Base-by-base conservation (phyloP, 1,139 yeast species). In the Hyphopichia wangnamkhiaoensis region DNA sequence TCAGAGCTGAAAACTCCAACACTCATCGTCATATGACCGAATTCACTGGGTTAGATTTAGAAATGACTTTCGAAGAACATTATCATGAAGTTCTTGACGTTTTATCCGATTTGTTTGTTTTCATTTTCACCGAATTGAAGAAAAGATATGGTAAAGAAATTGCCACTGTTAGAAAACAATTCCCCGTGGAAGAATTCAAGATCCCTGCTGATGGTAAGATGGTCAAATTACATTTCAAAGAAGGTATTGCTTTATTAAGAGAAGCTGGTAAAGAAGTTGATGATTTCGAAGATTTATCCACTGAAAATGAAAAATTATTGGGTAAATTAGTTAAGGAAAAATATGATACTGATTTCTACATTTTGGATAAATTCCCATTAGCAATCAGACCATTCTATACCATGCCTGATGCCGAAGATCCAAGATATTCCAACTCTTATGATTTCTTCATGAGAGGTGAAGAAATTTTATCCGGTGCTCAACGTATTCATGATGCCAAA, bases 381-480 rank as follows among this genome's bases (percentile, higher is more conserved):
- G 95, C 88, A 23, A 79, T 90, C 42, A 85, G 99, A 74, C 99
- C 99, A 43, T 93, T 93, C 79, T 93, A 93, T 79, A 93, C 99
- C 42, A 93, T 94, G 98, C 98, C 98, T 46, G 97, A 91, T 63
- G 78, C 98, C 14, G 85, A 82, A 59, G 90, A 94, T 70, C 80
- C 96, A 49, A 77, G 84, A 56, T 90, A 90, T 72, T 90, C 97
- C 51, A 93, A 93, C 80, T 85, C 94, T 15, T 86, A 91, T 63
- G 99, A 93, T 74, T 93, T 94, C 82, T 94, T 94, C 76, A 93
- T 93, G 98, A 85, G 98, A 73, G 99, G 99, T 61, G 98, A 93
- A 74, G 99, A 93, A 71, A 93, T 93, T 56, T 74, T 93, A 56
- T 90, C 97, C 18, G 99, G 99, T 56, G 98, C 98, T 42, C 99